Evolutionary conservation across 2,329 filamentous ascomycete species (phyloP).

Genomic region (Penicillium sp.): DNA sequence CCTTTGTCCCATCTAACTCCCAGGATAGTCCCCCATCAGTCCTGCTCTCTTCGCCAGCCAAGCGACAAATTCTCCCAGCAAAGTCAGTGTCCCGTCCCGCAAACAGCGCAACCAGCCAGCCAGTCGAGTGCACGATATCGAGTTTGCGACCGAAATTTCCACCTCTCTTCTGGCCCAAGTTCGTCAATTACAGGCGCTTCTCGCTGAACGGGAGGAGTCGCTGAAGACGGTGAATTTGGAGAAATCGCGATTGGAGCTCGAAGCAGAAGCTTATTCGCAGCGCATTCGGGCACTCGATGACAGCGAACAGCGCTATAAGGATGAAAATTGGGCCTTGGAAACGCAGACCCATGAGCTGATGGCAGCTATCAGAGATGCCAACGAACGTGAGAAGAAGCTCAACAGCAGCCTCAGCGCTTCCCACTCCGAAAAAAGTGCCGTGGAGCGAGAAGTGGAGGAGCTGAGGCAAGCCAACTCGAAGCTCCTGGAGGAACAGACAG

Average conservation of each 20-base stretch:
- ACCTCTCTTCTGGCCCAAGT: slow-evolving; percentile 92
- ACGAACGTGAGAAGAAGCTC: slow-evolving; percentile 78
- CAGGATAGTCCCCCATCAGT: slow-evolving; percentile 60
- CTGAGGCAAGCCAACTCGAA: slow-evolving; percentile 74
- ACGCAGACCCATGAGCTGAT: slow-evolving; percentile 83
- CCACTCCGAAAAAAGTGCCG: slow-evolving; percentile 67
- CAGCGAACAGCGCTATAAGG: slow-evolving; percentile 92
- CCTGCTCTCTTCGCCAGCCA: slow-evolving; percentile 78
- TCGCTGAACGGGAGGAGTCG: slow-evolving; percentile 83
- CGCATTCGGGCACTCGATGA: slow-evolving; percentile 80
- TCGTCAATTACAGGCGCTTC: slow-evolving; percentile 76
- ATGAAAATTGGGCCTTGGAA: slow-evolving; percentile 97
- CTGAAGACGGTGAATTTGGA: slow-evolving; percentile 70
- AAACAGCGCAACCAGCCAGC: slow-evolving; percentile 86
- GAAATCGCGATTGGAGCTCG: slow-evolving; percentile 73
- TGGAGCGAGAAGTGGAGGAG: slow-evolving; percentile 87
- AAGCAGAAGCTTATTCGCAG: slow-evolving; percentile 73
- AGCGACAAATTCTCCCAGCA: slow-evolving; percentile 79
- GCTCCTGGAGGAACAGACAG: slow-evolving; percentile 73
- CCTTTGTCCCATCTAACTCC: slow-evolving; percentile 8
- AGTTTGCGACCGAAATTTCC: slow-evolving; percentile 97
- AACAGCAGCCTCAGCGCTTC: slow-evolving; percentile 65
- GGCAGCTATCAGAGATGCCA: slow-evolving; percentile 66
- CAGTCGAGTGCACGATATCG: slow-evolving; percentile 88
- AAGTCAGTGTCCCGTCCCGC: slow-evolving; percentile 78